Conservation (phyloP, 169 alveolate genomes). For the Plasmodium vinckei region DNA sequence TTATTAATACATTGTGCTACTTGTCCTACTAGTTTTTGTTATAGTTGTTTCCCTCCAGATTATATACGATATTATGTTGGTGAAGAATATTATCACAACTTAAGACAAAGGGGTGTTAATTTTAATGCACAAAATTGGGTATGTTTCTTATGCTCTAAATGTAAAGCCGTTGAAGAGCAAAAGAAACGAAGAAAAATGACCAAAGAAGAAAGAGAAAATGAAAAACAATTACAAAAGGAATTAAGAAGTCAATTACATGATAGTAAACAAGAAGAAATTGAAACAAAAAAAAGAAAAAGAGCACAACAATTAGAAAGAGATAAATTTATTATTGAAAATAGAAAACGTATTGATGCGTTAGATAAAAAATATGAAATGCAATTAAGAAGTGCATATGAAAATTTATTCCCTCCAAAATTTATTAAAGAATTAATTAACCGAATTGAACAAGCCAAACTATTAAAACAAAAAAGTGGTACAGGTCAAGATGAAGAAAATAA, state of each 20-base stretch:
- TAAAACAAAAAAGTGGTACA: constrained; percentile 46
- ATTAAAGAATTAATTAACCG: constrained; percentile 81
- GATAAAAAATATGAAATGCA: constrained; percentile 80
- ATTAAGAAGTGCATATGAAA: constrained; percentile 80
- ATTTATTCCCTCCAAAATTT: constrained; percentile 82
- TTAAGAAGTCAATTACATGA: constrained; percentile 83
- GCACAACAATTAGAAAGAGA: constrained; percentile 75
- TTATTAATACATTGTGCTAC: constrained; percentile 92
- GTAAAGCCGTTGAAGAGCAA: constrained; percentile 92
- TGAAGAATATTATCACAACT: constrained; percentile 90
- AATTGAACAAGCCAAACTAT: constrained; percentile 75
- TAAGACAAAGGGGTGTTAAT: constrained; percentile 90
- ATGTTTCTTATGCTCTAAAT: constrained; percentile 90
- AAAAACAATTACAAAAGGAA: constrained; percentile 88
- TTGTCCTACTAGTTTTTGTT: constrained; percentile 93
- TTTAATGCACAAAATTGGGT: constrained; percentile 91
- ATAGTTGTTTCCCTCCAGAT: constrained; percentile 94
- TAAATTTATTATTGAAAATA: constrained; percentile 71
- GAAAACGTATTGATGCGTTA: constrained; percentile 70
- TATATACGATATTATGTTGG: constrained; percentile 88
- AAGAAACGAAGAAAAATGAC: constrained; percentile 89
- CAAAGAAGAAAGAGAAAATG: constrained; percentile 86
- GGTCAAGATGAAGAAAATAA: constrained; percentile 78
- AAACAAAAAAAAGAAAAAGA: constrained; percentile 76
- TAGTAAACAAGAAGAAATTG: constrained; percentile 82